Evolutionary conservation across 495 filamentous ascomycete genomes (phyloP).

Genomic region (Tuber borchii): DNA sequence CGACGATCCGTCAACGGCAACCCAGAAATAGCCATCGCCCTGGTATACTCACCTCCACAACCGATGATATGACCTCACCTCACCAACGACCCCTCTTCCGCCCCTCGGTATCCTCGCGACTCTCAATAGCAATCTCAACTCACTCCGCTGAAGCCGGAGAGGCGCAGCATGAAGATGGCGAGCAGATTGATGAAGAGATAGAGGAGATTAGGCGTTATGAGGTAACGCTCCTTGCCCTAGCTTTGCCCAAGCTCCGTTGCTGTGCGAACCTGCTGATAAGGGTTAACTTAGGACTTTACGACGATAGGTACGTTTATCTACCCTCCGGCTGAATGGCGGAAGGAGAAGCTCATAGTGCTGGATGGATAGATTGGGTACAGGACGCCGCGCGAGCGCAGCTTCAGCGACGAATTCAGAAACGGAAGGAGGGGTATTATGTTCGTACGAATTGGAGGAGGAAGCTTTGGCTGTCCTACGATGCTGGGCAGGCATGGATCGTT

Average conservation of each 20-base stretch:
- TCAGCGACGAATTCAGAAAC: conserved; percentile 61
- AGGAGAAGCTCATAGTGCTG: conserved; percentile 24
- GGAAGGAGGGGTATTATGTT: conserved; percentile 70
- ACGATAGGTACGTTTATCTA: conserved; percentile 63
- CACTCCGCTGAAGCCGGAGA: conserved; percentile 46
- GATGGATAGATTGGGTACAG: conserved; percentile 77
- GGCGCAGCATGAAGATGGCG: conserved; percentile 46
- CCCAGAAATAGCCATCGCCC: not conserved
- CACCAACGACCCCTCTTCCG: conserved; percentile 54
- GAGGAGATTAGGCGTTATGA: conserved; percentile 97
- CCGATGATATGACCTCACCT: conserved; percentile 59
- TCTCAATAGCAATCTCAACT: conserved; percentile 55
- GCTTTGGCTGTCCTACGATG: conserved; percentile 83
- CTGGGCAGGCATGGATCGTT: conserved; percentile 96
- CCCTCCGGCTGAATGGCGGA: conserved; percentile 1
- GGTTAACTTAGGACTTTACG: conserved; percentile 60
- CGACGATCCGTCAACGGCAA: not conserved
- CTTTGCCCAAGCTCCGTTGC: conserved; percentile 14
- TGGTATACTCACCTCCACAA: conserved; percentile 13
- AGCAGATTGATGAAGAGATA: conserved; percentile 80
- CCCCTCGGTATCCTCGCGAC: conserved; percentile 53
- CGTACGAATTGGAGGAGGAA: conserved; percentile 75
- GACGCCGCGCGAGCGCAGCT: conserved; percentile 89
- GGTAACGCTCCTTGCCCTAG: conserved; percentile 43
- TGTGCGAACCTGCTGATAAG: conserved; percentile 41